These are phyloP conservation scores for Penicillium cinerascens DNA, from an alignment of 495 filamentous ascomycete species.

Conservation along the genomic window DNA sequence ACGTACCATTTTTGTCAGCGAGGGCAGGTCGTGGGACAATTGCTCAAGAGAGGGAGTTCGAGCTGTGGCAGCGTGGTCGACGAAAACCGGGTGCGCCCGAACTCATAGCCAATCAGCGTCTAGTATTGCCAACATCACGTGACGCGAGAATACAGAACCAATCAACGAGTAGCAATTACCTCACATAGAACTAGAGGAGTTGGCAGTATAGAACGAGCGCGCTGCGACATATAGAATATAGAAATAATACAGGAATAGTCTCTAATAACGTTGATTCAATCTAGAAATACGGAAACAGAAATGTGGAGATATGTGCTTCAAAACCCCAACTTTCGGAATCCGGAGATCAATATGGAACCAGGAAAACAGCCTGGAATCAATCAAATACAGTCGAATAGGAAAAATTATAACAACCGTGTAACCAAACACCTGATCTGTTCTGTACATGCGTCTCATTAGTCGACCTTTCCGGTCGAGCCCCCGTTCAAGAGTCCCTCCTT, in stretches of 20 bases:
- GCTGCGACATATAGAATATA: not conserved
- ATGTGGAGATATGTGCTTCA: slow-evolving; percentile 22
- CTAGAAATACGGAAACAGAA: not conserved
- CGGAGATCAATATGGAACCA: slow-evolving; percentile 17
- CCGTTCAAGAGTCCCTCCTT: slow-evolving; percentile 66
- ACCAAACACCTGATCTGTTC: slow-evolving; percentile 38
- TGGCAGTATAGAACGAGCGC: not conserved
- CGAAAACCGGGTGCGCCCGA: slow-evolving; percentile 41
- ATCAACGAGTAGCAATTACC: not conserved
- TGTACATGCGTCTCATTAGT: slow-evolving; percentile 54
- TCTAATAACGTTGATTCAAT: slow-evolving; percentile 1
- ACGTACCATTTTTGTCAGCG: slow-evolving; percentile 32
- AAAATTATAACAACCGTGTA: slow-evolving; percentile 25
- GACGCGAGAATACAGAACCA: not conserved
- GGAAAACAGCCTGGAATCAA: slow-evolving; percentile 23
- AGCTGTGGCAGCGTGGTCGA: slow-evolving; percentile 28
- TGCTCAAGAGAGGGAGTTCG: slow-evolving; percentile 23
- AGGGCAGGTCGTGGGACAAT: slow-evolving; percentile 27
- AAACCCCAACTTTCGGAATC: slow-evolving; percentile 19
- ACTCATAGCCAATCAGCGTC: slow-evolving; percentile 27
- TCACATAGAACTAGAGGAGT: not conserved
- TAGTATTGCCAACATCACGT: slow-evolving; percentile 1
- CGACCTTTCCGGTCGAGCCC: slow-evolving; percentile 69
- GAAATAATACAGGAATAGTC: not conserved
- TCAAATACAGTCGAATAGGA: slow-evolving; percentile 24